Evolutionary conservation across 192 early-diverging fungal genomes (phyloP).

Genomic region (Coemansia sp.): DNA sequence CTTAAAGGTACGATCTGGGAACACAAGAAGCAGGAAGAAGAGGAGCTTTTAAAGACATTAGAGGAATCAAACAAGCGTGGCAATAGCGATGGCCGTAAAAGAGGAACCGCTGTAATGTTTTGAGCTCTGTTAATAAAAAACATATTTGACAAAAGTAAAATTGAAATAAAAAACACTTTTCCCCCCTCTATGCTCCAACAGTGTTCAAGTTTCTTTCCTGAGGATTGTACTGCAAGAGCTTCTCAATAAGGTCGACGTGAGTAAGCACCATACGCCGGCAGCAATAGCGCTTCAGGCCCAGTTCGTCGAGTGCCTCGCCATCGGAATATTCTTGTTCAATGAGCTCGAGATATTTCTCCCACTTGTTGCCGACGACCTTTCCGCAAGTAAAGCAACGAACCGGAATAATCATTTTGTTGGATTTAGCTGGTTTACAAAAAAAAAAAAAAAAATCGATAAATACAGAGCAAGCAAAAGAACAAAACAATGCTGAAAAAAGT

Average conservation of each 20-base stretch:
- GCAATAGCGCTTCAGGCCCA: conserved; percentile 88
- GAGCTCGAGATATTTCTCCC: conserved; percentile 85
- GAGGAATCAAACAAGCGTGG: not conserved
- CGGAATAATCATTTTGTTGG: conserved; percentile 91
- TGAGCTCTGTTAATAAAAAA: not conserved
- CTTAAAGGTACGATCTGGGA: conserved; percentile 19
- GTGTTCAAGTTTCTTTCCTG: conserved; percentile 16
- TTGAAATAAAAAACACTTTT: not conserved
- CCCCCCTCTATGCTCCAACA: not conserved
- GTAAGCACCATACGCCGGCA: conserved; percentile 98
- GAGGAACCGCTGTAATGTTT: conserved; percentile 1
- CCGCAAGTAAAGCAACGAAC: conserved; percentile 98
- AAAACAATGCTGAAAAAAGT: no score
- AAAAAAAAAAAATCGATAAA: conserved; percentile 4
- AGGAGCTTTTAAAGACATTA: not conserved
- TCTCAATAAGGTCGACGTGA: conserved; percentile 97
- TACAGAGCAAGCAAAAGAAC: not conserved
- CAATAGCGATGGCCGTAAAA: not conserved
- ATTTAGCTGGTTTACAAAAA: not conserved
- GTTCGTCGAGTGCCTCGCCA: conserved; percentile 71
- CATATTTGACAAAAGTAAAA: conserved; percentile 2
- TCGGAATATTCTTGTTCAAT: conserved; percentile 64
- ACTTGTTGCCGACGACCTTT: conserved; percentile 98
- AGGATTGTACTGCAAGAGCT: conserved; percentile 90
- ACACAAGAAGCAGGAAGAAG: not conserved